Conservation (phyloP, 2,329 filamentous ascomycete species). For the Neonectria punicea region DNA sequence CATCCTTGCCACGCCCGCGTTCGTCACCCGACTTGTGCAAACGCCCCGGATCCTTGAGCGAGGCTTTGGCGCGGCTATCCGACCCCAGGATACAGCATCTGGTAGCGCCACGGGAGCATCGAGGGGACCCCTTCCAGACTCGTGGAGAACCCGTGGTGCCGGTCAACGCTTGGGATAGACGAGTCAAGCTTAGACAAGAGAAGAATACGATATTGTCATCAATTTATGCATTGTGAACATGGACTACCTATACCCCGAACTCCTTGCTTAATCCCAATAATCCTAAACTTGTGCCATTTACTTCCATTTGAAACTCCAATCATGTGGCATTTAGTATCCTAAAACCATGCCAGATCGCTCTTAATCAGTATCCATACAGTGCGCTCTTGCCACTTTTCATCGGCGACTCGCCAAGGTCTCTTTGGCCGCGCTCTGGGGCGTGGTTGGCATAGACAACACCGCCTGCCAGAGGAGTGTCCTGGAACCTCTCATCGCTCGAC, state of each 20-base stretch:
- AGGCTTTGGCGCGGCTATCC: slow-evolving; percentile 66
- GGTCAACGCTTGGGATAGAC: slow-evolving; percentile 69
- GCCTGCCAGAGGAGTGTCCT: slow-evolving; percentile 37
- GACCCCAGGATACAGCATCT: slow-evolving; percentile 48
- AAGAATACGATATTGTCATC: neutral
- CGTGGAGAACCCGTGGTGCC: slow-evolving; percentile 71
- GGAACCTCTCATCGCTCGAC: slow-evolving; percentile 39
- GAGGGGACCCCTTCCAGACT: slow-evolving; percentile 66
- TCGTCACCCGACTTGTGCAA: slow-evolving; percentile 75
- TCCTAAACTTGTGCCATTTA: slow-evolving; percentile 2
- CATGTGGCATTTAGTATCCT: slow-evolving; percentile 7
- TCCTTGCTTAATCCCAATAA: slow-evolving; percentile 13
- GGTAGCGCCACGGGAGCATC: slow-evolving; percentile 55
- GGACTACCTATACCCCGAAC: slow-evolving; percentile 6
- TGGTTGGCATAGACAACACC: slow-evolving; percentile 7
- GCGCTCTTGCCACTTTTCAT: slow-evolving; percentile 50
- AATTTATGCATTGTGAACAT: neutral
- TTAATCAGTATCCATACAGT: slow-evolving; percentile 45
- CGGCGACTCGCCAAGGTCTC: slow-evolving; percentile 41
- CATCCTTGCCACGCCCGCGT: slow-evolving; percentile 76
- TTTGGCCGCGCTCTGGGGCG: neutral
- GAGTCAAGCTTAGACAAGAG: neutral
- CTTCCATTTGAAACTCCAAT: slow-evolving; percentile 6
- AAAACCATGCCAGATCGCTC: neutral
- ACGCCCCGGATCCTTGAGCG: slow-evolving; percentile 43